A percentile compares a stretch with the other conserved stretches of the same genome.
phyloP scores from a whole-genome alignment of 164 flowering plant species.

The Protea cynaroides region DNA sequence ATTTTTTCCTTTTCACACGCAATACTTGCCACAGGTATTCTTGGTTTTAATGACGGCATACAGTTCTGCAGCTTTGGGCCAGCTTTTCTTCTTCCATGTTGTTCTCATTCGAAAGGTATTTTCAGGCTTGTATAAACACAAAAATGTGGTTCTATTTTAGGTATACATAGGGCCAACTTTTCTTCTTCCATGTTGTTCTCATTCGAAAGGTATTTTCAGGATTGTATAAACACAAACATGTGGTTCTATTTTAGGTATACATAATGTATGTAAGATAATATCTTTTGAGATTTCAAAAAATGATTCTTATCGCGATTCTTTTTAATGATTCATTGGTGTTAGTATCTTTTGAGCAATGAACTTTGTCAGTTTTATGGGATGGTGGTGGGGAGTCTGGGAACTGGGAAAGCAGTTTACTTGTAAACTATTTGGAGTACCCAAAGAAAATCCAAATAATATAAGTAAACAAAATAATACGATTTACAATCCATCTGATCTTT shows the following conservation, averaged over 20 bases:
- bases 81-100: slow-evolving; percentile 88
- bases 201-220: slow-evolving; percentile 66
- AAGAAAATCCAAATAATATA: too few relatives aligned
- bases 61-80: slow-evolving; percentile 86
- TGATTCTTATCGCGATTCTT: too few relatives aligned
- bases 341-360: too few relatives aligned
- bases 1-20: neutral
- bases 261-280: too few relatives aligned
- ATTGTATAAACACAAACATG: neutral
- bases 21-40: slow-evolving; percentile 39
- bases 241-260: neutral
- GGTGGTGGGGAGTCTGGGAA: too few relatives aligned
- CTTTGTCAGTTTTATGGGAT: too few relatives aligned
- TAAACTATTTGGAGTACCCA: too few relatives aligned
- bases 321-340: too few relatives aligned
- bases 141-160: neutral
- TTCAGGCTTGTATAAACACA: neutral
- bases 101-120: slow-evolving; percentile 90
- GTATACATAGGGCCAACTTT: slow-evolving; percentile 93
- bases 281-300: too few relatives aligned
- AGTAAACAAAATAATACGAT: too few relatives aligned
- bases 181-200: slow-evolving; percentile 87
- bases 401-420: too few relatives aligned
- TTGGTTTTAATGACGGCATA: slow-evolving; percentile 64
- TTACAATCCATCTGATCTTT: too few relatives aligned